A percentile compares a stretch with the other conserved stretches of the same genome.
Conservation (phyloP, 2,329 filamentous ascomycete species). For the Pseudogymnoascus sp. region DNA sequence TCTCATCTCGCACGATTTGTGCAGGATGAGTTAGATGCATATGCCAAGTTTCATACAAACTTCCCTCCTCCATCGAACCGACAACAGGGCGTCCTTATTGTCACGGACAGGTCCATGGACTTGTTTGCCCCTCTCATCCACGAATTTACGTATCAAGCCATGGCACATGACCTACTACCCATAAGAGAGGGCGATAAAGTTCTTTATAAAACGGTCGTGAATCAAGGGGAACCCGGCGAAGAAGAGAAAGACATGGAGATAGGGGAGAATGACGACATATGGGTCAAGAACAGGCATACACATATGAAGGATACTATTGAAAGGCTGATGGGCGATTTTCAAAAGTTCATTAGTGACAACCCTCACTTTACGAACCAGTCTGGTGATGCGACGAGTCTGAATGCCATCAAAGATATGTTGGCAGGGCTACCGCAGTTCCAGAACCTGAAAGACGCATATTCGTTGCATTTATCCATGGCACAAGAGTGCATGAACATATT, state of each 20-base stretch:
- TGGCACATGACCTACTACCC: conserved; percentile 87
- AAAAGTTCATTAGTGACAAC: conserved; percentile 83
- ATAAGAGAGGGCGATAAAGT: conserved; percentile 86
- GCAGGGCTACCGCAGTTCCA: conserved; percentile 90
- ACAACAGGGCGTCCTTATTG: conserved; percentile 73
- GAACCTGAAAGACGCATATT: conserved; percentile 91
- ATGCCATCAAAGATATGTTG: conserved; percentile 94
- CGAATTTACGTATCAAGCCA: conserved; percentile 97
- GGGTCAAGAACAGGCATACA: conserved; percentile 86
- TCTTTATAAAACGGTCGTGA: conserved; percentile 71
- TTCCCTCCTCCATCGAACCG: conserved; percentile 74
- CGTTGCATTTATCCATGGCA: conserved; percentile 90
- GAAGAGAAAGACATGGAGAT: conserved; percentile 90
- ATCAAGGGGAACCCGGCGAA: conserved; percentile 60
- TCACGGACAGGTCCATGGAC: conserved; percentile 92
- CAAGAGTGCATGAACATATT: conserved; percentile 96
- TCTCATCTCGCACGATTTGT: conserved; percentile 84
- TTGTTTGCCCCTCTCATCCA: conserved; percentile 79
- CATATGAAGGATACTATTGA: conserved; percentile 99
- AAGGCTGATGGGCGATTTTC: conserved; percentile 85
- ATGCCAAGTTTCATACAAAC: conserved; percentile 72
- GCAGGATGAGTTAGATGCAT: conserved; percentile 83
- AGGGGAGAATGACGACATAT: conserved; percentile 82
- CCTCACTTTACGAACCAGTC: conserved; percentile 78
- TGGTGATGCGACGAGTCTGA: conserved; percentile 65